A percentile compares a stretch with the other conserved stretches of the same genome.
These are phyloP conservation scores for Leucosporidium scottii DNA, from an alignment of 768 basidiomycete genomes.

Conservation along the genomic window DNA sequence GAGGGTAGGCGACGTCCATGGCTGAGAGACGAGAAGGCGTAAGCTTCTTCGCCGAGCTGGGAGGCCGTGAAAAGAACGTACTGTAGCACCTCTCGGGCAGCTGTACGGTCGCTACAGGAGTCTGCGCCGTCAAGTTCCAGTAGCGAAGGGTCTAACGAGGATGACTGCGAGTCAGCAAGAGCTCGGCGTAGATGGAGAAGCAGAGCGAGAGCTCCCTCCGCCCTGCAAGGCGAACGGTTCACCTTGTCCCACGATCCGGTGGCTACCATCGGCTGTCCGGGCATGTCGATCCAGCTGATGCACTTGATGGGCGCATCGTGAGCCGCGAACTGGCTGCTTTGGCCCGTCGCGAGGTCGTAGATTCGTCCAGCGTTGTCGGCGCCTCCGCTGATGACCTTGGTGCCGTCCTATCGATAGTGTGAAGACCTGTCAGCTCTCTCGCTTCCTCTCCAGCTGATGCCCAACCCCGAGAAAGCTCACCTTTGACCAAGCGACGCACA, in stretches of 20 bases:
- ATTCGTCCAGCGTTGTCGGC: slow-evolving; percentile 92
- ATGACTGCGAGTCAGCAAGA: not conserved
- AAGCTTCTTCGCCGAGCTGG: too few species aligned
- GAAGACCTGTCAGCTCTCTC: not conserved
- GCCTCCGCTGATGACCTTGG: slow-evolving; percentile 83
- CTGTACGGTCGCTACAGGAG: slow-evolving; percentile 66
- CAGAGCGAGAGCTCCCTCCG: not conserved
- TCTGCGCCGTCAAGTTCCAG: slow-evolving; percentile 78
- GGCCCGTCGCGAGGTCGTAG: slow-evolving; percentile 81
- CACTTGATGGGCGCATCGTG: slow-evolving; percentile 36
- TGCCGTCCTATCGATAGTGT: slow-evolving; percentile 48
- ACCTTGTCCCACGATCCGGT: slow-evolving; percentile 98
- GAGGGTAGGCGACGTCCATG: slow-evolving; percentile 30
- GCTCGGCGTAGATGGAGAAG: too few species aligned
- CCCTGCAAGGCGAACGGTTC: not conserved
- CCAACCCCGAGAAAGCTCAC: not conserved
- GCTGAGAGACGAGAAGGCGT: not conserved
- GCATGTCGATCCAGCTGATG: slow-evolving; percentile 30
- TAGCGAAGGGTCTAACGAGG: slow-evolving; percentile 53
- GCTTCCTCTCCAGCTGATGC: too few species aligned
- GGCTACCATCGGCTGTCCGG: slow-evolving; percentile 52
- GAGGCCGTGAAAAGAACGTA: slow-evolving; percentile 64
- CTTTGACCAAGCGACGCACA: slow-evolving; percentile 1
- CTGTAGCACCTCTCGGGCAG: slow-evolving; percentile 88
- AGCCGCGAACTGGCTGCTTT: slow-evolving; percentile 57